Conservation (phyloP, 805 yeast genomes). For the Grigorovia humatica region DNA sequence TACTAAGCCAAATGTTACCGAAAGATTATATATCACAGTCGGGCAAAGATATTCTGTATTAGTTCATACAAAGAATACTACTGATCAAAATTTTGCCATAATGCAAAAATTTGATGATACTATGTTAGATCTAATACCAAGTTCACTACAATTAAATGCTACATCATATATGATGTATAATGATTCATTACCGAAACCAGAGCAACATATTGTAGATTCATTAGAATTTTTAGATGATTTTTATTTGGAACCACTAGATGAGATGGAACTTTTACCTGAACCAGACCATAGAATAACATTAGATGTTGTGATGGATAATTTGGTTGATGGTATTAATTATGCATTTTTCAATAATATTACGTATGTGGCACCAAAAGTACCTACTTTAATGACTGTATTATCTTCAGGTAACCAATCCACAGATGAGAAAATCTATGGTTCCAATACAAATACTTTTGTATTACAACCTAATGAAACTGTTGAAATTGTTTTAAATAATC, state of each 20-base stretch:
- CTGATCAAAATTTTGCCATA: conserved; percentile 66
- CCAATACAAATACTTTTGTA: conserved; percentile 68
- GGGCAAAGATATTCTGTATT: conserved; percentile 89
- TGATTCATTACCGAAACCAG: conserved; percentile 32
- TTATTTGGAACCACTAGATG: conserved; percentile 53
- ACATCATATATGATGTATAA: conserved; percentile 66
- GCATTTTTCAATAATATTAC: conserved; percentile 93
- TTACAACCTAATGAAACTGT: conserved; percentile 46
- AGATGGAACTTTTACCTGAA: conserved; percentile 46
- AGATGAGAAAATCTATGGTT: conserved; percentile 53
- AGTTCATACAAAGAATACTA: conserved; percentile 55
- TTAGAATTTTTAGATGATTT: conserved; percentile 65
- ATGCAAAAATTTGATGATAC: conserved; percentile 70
- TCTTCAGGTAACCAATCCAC: conserved; percentile 54
- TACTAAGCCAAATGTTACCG: conserved; percentile 64
- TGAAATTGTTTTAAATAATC: conserved; percentile 75
- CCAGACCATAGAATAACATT: conserved; percentile 63
- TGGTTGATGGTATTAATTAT: conserved; percentile 80
- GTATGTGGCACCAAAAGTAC: conserved; percentile 73
- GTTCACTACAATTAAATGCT: conserved; percentile 53
- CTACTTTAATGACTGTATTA: conserved; percentile 70
- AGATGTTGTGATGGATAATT: conserved; percentile 73
- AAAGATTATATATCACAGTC: conserved; percentile 65
- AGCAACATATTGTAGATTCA: conserved; percentile 35
- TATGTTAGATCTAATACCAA: conserved; percentile 72